Conservation (phyloP, 192 early-diverging fungal genomes). For the Coemansia sp. region DNA sequence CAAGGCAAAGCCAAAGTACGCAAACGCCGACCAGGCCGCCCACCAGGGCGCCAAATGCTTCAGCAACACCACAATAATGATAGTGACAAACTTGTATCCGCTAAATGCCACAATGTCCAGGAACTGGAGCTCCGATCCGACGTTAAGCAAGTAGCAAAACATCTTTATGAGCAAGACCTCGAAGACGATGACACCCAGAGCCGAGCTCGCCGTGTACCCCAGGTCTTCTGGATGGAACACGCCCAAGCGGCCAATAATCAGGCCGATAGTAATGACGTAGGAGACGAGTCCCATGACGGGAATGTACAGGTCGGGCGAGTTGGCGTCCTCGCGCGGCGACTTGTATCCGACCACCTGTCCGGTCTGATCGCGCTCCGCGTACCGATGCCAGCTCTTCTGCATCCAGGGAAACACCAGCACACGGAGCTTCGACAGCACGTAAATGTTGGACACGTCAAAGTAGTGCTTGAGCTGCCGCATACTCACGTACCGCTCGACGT, state of each 20-base stretch:
- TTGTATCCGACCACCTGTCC: constrained; percentile 79
- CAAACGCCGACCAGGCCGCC: constrained; percentile 69
- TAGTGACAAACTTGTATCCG: constrained; percentile 95
- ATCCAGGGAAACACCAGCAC: constrained; percentile 91
- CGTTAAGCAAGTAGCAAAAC: constrained; percentile 86
- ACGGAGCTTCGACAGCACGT: constrained; percentile 86
- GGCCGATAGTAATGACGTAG: constrained; percentile 80
- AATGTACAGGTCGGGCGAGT: constrained; percentile 97
- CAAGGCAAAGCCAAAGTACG: constrained; percentile 75
- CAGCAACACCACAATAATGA: constrained; percentile 55
- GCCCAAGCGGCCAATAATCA: constrained; percentile 64
- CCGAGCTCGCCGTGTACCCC: constrained; percentile 82
- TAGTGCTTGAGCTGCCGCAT: constrained; percentile 86
- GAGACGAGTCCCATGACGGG: constrained; percentile 94
- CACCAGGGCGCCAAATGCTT: constrained; percentile 51
- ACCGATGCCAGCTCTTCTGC: constrained; percentile 83
- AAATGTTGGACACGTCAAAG: constrained; percentile 95
- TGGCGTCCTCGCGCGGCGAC: constrained; percentile 89
- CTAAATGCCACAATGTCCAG: constrained; percentile 87
- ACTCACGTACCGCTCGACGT: constrained; percentile 86
- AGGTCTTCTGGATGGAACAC: constrained; percentile 89
- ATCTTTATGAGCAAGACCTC: constrained; percentile 86
- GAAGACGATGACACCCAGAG: constrained; percentile 74
- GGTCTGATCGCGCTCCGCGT: constrained; percentile 73
- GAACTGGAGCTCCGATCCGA: constrained; percentile 79